Conservation (phyloP, 176 grass and related monocot species). For the Neostapfia colusana region DNA sequence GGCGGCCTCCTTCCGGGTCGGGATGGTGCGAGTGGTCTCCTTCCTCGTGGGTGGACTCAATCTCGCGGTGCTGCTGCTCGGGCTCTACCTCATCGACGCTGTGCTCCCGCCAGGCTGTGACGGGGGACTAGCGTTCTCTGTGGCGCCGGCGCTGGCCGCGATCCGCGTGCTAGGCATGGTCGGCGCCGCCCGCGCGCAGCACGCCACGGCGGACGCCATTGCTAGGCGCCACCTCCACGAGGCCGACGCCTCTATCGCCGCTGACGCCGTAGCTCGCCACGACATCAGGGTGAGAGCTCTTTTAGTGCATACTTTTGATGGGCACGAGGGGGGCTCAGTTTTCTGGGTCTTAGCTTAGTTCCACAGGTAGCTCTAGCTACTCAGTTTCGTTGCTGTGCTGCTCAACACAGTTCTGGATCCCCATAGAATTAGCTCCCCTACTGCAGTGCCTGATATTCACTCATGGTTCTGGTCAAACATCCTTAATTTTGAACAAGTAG, state of each 20-base stretch:
- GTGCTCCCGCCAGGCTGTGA: constrained; percentile 49
- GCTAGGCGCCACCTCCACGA: constrained; percentile 53
- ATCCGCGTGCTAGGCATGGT: constrained; percentile 81
- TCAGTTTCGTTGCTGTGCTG: too few species aligned
- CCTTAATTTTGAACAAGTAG: too few species aligned
- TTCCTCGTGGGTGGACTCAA: constrained; percentile 73
- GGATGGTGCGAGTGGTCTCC: constrained; percentile 71
- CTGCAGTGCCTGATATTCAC: too few species aligned
- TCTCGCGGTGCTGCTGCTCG: constrained; percentile 62
- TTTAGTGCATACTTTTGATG: not conserved
- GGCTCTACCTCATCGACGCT: constrained; percentile 52
- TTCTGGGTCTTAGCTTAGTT: not conserved
- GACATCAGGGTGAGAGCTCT: constrained; percentile 71
- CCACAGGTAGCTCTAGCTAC: too few species aligned
- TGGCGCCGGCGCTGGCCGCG: constrained; percentile 45
- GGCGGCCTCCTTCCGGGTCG: constrained; percentile 54
- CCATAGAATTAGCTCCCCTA: too few species aligned
- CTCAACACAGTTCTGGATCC: too few species aligned
- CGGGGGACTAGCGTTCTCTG: constrained; percentile 46
- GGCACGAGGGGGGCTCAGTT: not conserved
- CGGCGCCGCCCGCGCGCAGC: constrained; percentile 73
- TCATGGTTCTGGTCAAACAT: too few species aligned
- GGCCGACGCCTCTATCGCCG: constrained; percentile 51
- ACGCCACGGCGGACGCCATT: constrained; percentile 83
- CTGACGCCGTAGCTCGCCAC: constrained; percentile 73